Evolutionary conservation across 192 early-diverging fungal genomes (phyloP).

Genomic region (Entophlyctis luteolus): DNA sequence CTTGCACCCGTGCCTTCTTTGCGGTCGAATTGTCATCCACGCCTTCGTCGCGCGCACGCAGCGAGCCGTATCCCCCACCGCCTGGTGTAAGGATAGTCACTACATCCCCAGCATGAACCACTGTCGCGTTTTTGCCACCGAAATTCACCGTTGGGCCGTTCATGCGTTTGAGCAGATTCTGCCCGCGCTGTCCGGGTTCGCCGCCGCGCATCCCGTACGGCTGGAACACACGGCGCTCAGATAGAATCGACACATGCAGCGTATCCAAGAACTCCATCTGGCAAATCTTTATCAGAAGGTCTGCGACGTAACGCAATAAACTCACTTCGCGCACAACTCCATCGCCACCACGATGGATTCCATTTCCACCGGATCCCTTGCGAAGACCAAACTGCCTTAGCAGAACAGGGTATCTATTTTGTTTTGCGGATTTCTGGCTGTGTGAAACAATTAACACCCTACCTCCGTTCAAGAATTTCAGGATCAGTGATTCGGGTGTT

Average conservation of each 20-base stretch:
- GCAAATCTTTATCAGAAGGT: neutral
- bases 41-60: neutral
- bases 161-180: constrained; percentile 74
- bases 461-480: constrained; percentile 87
- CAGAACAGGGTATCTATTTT: constrained; percentile 84
- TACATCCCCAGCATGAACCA: constrained; percentile 73
- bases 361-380: constrained; percentile 71
- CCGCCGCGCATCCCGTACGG: constrained; percentile 89
- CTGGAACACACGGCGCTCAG: constrained; percentile 82
- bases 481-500: constrained; percentile 98
- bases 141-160: constrained; percentile 54
- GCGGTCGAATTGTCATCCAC: neutral
- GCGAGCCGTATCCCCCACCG: constrained; percentile 74
- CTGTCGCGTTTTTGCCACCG: constrained; percentile 84
- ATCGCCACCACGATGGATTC: constrained; percentile 75
- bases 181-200: constrained; percentile 55
- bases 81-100: constrained; percentile 86
- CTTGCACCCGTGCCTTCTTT: neutral
- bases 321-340: constrained; percentile 78
- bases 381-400: constrained; percentile 77
- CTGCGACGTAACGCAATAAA: neutral
- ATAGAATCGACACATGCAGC: constrained; percentile 84
- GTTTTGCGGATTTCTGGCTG: too few species aligned
- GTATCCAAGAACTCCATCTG: constrained; percentile 80
- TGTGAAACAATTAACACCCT: too few species aligned